These are phyloP conservation scores for Bjerkandera adusta DNA, from an alignment of 1,284 basidiomycete genomes.

Conservation along the genomic window DNA sequence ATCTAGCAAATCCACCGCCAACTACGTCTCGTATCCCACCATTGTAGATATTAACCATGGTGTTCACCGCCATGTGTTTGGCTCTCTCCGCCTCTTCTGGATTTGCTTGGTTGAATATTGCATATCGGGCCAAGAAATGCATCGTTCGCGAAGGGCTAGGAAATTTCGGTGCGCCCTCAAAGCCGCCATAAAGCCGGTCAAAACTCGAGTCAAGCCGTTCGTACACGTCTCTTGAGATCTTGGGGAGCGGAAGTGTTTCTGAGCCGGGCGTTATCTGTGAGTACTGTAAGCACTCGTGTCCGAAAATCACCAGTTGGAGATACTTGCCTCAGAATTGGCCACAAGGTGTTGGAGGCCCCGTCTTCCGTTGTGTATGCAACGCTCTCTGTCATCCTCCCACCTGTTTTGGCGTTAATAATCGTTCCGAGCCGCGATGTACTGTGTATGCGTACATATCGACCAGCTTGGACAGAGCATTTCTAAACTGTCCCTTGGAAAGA, in stretches of 20 bases:
- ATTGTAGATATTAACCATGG: conserved; percentile 32
- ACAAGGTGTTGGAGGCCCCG: conserved; percentile 24
- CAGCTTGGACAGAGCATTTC: conserved; percentile 24
- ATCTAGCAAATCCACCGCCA: conserved; percentile 40
- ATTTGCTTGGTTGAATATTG: conserved; percentile 14
- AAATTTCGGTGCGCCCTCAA: conserved; percentile 41
- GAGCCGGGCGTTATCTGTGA: conserved; percentile 18
- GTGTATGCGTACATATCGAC: conserved; percentile 22
- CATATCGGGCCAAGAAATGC: conserved; percentile 25
- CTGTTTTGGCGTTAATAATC: no score
- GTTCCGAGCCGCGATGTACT: no score
- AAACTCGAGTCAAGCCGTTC: conserved; percentile 21
- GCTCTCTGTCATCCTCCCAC: conserved; percentile 26
- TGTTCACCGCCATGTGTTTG: conserved; percentile 26
- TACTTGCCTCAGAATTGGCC: background rate
- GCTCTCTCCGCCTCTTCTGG: conserved; percentile 19
- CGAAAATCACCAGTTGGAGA: background rate
- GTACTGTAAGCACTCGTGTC: background rate
- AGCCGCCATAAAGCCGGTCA: conserved; percentile 37
- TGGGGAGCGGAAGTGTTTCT: conserved; percentile 7
- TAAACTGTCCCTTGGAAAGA: conserved; percentile 32
- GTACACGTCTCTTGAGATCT: conserved; percentile 16
- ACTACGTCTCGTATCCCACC: conserved; percentile 46
- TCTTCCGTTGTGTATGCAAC: conserved; percentile 21
- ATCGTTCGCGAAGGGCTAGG: conserved; percentile 25